These are phyloP conservation scores for Candida patagonica DNA, from an alignment of 805 yeast species.

Conservation along the genomic window DNA sequence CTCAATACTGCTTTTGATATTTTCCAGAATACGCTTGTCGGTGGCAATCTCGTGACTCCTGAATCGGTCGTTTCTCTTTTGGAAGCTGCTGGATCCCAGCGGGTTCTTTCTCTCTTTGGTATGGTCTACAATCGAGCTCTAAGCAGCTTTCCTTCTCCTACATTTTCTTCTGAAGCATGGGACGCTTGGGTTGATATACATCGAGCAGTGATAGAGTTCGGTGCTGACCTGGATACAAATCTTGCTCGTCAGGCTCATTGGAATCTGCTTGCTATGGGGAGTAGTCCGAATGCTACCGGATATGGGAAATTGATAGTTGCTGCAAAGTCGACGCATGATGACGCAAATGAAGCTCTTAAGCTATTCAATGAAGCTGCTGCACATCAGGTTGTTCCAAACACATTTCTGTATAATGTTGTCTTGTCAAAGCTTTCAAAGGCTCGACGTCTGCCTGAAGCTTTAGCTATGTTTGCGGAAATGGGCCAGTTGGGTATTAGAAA, in stretches of 20 bases:
- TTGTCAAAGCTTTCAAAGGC: constrained; percentile 31
- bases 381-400: constrained; percentile 23
- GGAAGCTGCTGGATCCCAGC: constrained; percentile 11
- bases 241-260: constrained; percentile 22
- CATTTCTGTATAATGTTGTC: constrained; percentile 29
- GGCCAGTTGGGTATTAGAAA: constrained; percentile 17
- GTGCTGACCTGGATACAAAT: constrained; percentile 18
- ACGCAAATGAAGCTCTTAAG: constrained; percentile 25
- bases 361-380: constrained; percentile 26
- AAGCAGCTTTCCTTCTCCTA: constrained; percentile 16
- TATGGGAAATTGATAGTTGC: constrained; percentile 26
- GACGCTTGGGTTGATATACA: constrained; percentile 24
- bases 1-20: constrained; percentile 10
- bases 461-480: constrained; percentile 27
- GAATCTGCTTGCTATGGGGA: constrained; percentile 21
- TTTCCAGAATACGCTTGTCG: constrained; percentile 12
- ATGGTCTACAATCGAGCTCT: constrained; percentile 11
- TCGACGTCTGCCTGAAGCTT: constrained; percentile 27
- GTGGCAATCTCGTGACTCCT: constrained; percentile 11
- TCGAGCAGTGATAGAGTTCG: constrained; percentile 20
- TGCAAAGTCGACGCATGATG: constrained; percentile 21
- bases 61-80: constrained; percentile 16
- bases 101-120: constrained; percentile 4
- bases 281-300: constrained; percentile 28
- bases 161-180: constrained; percentile 14